A percentile compares a stretch with the other conserved stretches of the same genome.
These are phyloP conservation scores for Aspergillus brasiliensis DNA, from an alignment of 2,329 filamentous ascomycete species.

Conservation along the genomic window DNA sequence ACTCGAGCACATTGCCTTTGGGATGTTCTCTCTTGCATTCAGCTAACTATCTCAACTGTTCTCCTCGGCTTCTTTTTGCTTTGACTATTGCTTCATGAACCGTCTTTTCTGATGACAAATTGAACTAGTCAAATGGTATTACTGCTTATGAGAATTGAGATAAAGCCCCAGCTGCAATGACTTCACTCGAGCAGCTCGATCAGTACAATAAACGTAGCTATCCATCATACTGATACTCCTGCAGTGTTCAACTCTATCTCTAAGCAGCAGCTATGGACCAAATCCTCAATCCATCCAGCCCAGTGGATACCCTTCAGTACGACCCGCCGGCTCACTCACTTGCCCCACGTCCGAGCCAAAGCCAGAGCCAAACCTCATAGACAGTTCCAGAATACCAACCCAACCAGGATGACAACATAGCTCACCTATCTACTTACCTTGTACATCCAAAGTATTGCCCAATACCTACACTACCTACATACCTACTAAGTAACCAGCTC, in stretches of 20 bases:
- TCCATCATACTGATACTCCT: no score
- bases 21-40: no score
- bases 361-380: background rate
- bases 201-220: no score
- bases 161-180: no score
- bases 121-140: no score
- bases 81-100: no score
- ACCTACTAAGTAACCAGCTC: background rate
- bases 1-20: no score
- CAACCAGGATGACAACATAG: background rate
- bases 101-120: no score
- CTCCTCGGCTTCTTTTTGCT: no score
- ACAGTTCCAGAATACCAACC: background rate
- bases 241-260: background rate
- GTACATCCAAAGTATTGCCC: background rate
- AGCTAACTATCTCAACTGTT: no score
- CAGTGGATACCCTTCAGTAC: background rate
- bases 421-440: background rate
- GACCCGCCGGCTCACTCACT: background rate
- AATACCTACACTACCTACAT: background rate
- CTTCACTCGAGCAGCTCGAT: no score
- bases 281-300: background rate
- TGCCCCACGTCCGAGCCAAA: constrained; percentile 5
- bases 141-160: no score
- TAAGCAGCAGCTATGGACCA: background rate